A percentile compares a stretch with the other conserved stretches of the same genome.
phyloP scores from a whole-genome alignment of 768 basidiomycete species.

The Leccinum aurantiacum region DNA sequence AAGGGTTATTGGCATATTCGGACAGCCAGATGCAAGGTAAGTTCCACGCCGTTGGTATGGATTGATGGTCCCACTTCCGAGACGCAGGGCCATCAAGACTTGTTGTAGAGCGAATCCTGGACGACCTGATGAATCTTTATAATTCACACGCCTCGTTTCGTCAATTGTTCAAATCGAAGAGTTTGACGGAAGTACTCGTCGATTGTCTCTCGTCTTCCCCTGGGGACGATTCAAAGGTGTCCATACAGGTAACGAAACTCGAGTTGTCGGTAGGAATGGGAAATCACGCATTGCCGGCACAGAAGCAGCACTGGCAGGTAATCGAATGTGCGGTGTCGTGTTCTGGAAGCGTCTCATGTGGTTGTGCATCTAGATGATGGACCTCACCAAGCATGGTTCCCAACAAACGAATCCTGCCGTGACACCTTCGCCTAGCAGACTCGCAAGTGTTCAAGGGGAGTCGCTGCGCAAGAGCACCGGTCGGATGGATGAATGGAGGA shows the following conservation, averaged over 20 bases:
- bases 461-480: conserved; percentile 60
- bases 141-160: conserved; percentile 64
- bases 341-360: conserved; percentile 1
- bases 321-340: background rate
- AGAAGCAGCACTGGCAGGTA: conserved; percentile 66
- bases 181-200: conserved; percentile 64
- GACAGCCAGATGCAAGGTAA: conserved; percentile 21
- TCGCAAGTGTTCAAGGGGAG: conserved; percentile 25
- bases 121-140: conserved; percentile 70
- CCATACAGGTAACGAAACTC: conserved; percentile 72
- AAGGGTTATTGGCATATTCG: conserved; percentile 44
- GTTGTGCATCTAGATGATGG: conserved; percentile 48
- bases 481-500: conserved; percentile 72
- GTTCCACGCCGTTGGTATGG: no score
- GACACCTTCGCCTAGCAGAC: conserved; percentile 11
- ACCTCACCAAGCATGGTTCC: conserved; percentile 44
- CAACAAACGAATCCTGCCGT: background rate
- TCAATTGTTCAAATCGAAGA: conserved; percentile 70
- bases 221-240: conserved; percentile 29
- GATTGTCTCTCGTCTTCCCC: conserved; percentile 56
- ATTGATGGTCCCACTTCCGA: background rate
- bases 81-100: conserved; percentile 23
- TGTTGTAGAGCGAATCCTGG: conserved; percentile 44
- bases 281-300: conserved; percentile 53
- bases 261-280: conserved; percentile 68